Evolutionary conservation across 768 basidiomycete species (phyloP).

Genomic region (Termitomyces bulborhizus): DNA sequence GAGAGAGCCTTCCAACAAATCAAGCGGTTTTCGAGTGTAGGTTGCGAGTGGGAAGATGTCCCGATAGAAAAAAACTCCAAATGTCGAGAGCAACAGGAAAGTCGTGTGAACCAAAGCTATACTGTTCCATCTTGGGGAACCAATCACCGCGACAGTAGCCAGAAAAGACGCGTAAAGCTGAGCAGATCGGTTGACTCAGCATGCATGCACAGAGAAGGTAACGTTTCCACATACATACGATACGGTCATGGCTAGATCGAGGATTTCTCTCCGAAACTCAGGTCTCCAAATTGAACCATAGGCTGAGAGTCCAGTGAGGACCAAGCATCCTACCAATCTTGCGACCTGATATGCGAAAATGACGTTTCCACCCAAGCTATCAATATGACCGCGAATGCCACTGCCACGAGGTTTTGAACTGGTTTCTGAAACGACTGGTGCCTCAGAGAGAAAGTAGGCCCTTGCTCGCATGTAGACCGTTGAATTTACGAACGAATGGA

Average conservation of each 20-base stretch:
- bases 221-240: constrained; percentile 21
- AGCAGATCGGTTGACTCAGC: neutral
- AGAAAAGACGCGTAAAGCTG: constrained; percentile 42
- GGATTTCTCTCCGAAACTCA: constrained; percentile 16
- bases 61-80: constrained; percentile 48
- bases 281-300: constrained; percentile 13
- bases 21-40: constrained; percentile 42
- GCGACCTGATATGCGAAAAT: constrained; percentile 43
- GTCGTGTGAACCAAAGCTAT: constrained; percentile 40
- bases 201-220: neutral
- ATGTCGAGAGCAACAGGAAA: constrained; percentile 38
- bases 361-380: constrained; percentile 35
- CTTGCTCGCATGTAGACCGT: neutral
- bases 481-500: constrained; percentile 11
- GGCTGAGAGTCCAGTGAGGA: constrained; percentile 45
- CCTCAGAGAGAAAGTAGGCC: constrained; percentile 1
- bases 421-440: neutral
- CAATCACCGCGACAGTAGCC: constrained; percentile 32
- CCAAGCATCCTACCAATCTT: constrained; percentile 37
- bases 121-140: constrained; percentile 29
- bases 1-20: constrained; percentile 38
- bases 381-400: constrained; percentile 33
- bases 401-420: constrained; percentile 7
- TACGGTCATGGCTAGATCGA: constrained; percentile 24
- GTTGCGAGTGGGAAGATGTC: constrained; percentile 56